These are phyloP conservation scores for Ilyonectria destructans DNA, from an alignment of 2,329 filamentous ascomycete genomes.

Conservation along the genomic window DNA sequence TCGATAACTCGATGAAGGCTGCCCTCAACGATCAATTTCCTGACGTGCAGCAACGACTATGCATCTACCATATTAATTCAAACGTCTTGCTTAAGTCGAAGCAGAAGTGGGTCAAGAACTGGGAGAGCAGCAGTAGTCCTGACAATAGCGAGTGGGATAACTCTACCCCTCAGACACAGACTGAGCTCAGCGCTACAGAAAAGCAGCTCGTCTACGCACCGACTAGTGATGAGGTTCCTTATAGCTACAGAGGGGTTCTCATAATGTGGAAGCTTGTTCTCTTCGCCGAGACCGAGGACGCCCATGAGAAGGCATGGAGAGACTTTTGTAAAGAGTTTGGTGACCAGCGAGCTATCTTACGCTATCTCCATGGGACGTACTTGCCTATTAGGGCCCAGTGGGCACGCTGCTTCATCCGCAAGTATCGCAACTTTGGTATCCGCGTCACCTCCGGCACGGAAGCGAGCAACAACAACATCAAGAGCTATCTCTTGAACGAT, in stretches of 20 bases:
- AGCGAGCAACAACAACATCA: slow-evolving; percentile 31
- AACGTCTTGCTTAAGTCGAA: slow-evolving; percentile 14
- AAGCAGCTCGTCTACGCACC: slow-evolving; percentile 5
- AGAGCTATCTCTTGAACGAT: slow-evolving; percentile 27
- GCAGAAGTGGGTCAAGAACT: not conserved
- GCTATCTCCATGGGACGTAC: slow-evolving; percentile 29
- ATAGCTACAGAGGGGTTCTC: slow-evolving; percentile 21
- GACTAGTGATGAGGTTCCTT: not conserved
- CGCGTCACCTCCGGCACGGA: slow-evolving; percentile 30
- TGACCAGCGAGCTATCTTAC: slow-evolving; percentile 25
- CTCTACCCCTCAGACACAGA: slow-evolving; percentile 5
- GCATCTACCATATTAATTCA: slow-evolving; percentile 19
- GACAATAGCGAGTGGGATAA: slow-evolving; percentile 3
- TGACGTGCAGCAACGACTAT: slow-evolving; percentile 21
- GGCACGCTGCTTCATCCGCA: slow-evolving; percentile 31
- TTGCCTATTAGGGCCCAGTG: slow-evolving; percentile 28
- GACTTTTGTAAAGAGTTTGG: slow-evolving; percentile 21
- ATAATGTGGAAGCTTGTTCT: no score
- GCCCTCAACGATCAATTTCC: not conserved
- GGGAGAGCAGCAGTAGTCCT: slow-evolving; percentile 10
- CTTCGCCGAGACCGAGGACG: no score
- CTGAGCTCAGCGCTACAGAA: slow-evolving; percentile 6
- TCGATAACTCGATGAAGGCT: slow-evolving; percentile 25
- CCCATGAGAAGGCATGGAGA: slow-evolving; percentile 10
- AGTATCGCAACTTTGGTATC: slow-evolving; percentile 33